phyloP scores from a whole-genome alignment of 2,329 filamentous ascomycete species.

The Nothomitra cinnamomea region DNA sequence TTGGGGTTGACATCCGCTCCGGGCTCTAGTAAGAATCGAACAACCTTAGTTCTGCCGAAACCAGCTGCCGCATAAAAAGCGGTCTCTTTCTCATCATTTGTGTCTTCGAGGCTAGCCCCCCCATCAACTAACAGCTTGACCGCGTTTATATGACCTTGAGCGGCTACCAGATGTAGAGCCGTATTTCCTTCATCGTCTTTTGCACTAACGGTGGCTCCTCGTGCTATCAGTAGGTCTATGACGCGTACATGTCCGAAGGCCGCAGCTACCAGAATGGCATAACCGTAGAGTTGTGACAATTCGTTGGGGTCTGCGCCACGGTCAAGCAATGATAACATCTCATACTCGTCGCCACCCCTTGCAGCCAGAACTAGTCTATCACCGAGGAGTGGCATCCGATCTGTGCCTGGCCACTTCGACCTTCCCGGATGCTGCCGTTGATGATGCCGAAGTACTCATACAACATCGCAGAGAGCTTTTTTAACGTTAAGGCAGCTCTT shows the following conservation, averaged over 20 bases:
- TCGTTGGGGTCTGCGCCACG: not conserved
- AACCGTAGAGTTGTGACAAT: not conserved
- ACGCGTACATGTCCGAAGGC: not conserved
- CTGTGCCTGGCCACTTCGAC: not conserved
- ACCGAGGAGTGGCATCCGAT: too few species aligned
- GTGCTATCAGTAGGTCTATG: not conserved
- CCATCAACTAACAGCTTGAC: not conserved
- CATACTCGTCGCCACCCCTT: not conserved
- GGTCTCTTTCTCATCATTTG: too few species aligned
- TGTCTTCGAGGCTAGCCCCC: not conserved
- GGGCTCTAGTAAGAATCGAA: too few species aligned
- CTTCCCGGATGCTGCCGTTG: constrained; percentile 11
- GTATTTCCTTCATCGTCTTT: not conserved
- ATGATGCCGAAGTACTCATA: constrained; percentile 73
- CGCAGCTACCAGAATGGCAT: not conserved
- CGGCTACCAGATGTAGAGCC: not conserved
- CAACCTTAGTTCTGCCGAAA: too few species aligned
- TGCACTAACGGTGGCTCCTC: not conserved
- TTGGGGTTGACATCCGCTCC: too few species aligned
- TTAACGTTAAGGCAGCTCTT: constrained; percentile 98
- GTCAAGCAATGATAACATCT: not conserved
- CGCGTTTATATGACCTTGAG: not conserved
- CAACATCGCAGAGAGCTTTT: constrained; percentile 96
- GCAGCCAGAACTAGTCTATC: not conserved
- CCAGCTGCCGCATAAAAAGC: too few species aligned